Percentiles rank a stretch among this genome's conserved stretches.
phyloP scores from a whole-genome alignment of 2,329 filamentous ascomycete genomes.

The Ophiostoma montium region DNA sequence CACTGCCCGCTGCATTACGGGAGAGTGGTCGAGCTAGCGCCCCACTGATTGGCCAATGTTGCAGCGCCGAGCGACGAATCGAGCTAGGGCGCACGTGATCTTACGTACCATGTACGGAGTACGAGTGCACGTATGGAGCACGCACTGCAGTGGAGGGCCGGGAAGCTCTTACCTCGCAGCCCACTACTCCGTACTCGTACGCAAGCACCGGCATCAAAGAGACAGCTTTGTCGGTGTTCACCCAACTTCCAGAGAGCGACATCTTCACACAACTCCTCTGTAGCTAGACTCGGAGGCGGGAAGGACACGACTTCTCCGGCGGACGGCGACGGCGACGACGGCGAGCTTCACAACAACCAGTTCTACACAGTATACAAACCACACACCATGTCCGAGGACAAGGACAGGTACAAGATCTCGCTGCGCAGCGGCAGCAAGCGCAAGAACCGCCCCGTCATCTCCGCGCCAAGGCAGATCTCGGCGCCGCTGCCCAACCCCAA shows the following conservation, averaged over 20 bases:
- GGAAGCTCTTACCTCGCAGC: background rate
- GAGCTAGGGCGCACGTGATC: background rate
- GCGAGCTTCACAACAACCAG: background rate
- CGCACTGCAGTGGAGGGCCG: background rate
- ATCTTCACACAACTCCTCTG: background rate
- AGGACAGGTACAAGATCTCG: conserved; percentile 39
- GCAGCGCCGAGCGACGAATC: background rate
- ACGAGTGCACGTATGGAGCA: background rate
- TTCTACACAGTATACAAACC: background rate
- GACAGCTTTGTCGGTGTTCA: too few relatives aligned
- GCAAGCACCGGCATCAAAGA: too few relatives aligned
- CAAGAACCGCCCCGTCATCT: conserved; percentile 47
- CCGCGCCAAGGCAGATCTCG: conserved; percentile 49
- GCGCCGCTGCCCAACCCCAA: conserved; percentile 41
- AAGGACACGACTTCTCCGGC: background rate
- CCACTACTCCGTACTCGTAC: background rate
- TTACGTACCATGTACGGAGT: background rate
- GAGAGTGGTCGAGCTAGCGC: background rate
- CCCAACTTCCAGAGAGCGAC: too few relatives aligned
- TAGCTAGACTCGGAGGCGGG: conserved; percentile 4
- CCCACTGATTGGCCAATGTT: conserved; percentile 9
- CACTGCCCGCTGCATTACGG: background rate
- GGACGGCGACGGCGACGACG: background rate
- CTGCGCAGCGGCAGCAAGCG: conserved; percentile 46
- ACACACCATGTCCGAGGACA: conserved; percentile 43